Conservation (phyloP, 192 early-diverging fungal species). For the Thoreauomyces humboldtii region DNA sequence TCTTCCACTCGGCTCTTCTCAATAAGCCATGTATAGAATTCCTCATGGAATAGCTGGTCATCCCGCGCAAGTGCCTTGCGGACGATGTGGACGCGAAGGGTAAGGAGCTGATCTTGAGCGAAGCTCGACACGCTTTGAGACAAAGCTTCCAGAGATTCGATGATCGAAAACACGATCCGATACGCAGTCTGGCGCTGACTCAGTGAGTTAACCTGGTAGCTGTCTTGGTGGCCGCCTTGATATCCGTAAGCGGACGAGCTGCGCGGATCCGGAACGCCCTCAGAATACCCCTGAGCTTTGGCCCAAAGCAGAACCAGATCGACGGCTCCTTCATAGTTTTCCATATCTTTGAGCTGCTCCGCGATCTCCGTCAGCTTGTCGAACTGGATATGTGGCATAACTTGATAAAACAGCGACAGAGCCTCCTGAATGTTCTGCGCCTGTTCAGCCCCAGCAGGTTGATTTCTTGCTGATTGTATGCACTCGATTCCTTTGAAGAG, state of each 20-base stretch:
- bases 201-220: too few relatives aligned
- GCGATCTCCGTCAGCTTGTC: constrained; percentile 32
- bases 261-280: too few relatives aligned
- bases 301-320: constrained; percentile 24
- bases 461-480: constrained; percentile 22
- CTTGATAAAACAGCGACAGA: constrained; percentile 32
- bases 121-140: too few relatives aligned
- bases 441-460: constrained; percentile 12
- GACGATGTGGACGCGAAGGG: constrained; percentile 17
- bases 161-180: constrained; percentile 10
- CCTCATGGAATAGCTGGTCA: constrained; percentile 64
- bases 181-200: too few relatives aligned
- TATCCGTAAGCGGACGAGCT: too few relatives aligned
- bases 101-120: background rate
- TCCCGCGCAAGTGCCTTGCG: constrained; percentile 42
- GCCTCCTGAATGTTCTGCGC: constrained; percentile 45
- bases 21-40: constrained; percentile 67
- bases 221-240: too few relatives aligned
- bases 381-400: constrained; percentile 16
- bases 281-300: constrained; percentile 5
- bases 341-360: constrained; percentile 16
- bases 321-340: constrained; percentile 20
- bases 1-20: constrained; percentile 39
- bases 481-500: constrained; percentile 55
- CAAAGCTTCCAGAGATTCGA: background rate